Conservation (phyloP, 164 flowering plant species). For the Brasenia schreberi region DNA sequence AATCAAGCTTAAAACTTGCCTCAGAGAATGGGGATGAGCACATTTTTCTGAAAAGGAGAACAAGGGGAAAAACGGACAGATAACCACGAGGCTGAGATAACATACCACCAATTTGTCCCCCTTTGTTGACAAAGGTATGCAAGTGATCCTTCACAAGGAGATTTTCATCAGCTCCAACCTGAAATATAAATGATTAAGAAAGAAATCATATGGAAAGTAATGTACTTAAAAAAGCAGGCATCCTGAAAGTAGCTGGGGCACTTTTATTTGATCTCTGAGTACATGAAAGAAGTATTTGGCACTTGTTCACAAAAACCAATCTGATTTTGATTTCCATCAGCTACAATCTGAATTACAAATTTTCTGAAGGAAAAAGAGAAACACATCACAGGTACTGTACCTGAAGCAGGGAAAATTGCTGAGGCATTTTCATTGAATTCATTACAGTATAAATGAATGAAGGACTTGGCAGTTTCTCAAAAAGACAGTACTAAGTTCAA, state of each 20-base stretch:
- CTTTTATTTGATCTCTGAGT: neutral
- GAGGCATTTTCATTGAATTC: no score
- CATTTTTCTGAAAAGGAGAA: neutral
- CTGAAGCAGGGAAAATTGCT: no score
- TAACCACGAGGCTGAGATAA: slow-evolving; percentile 1
- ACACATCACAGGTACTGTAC: no score
- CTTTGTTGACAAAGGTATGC: slow-evolving; percentile 87
- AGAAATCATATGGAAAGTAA: neutral
- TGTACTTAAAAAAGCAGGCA: neutral
- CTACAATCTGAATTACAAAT: no score
- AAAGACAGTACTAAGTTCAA: no score
- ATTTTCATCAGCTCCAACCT: slow-evolving; percentile 95
- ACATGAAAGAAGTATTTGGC: neutral
- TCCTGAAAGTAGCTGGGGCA: neutral
- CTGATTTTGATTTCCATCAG: no score
- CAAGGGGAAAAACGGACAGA: neutral
- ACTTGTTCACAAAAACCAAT: neutral
- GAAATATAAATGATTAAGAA: neutral
- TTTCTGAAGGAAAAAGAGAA: no score
- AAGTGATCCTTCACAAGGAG: slow-evolving; percentile 97
- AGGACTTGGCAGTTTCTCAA: no score
- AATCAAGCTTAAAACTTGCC: slow-evolving; percentile 2
- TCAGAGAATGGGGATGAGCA: neutral
- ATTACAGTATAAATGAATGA: no score
- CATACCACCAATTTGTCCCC: slow-evolving; percentile 87